These are phyloP conservation scores for Eucalyptus victrix DNA, from an alignment of 345 rosid species.

Conservation along the genomic window DNA sequence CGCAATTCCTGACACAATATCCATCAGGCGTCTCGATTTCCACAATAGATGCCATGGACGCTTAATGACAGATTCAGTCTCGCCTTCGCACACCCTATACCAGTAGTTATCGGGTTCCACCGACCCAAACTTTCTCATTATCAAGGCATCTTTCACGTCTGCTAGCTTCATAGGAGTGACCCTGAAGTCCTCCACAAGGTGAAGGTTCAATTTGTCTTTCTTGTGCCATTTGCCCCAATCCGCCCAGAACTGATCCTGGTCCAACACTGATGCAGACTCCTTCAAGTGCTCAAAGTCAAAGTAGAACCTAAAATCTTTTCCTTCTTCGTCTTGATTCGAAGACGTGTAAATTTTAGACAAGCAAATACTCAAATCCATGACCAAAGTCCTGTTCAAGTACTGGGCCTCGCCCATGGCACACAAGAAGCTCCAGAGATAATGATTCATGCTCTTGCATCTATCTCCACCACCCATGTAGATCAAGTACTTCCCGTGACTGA, in stretches of 20 bases:
- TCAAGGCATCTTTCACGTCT: conserved; percentile 52
- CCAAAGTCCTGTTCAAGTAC: conserved; percentile 78
- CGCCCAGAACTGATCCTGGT: conserved; percentile 76
- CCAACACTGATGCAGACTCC: conserved; percentile 81
- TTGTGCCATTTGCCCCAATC: conserved; percentile 77
- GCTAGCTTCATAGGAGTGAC: conserved; percentile 70
- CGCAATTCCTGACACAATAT: conserved; percentile 60
- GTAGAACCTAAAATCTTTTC: conserved; percentile 89
- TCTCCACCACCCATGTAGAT: conserved; percentile 78
- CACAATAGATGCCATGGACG: conserved; percentile 89
- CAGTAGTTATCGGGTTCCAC: conserved; percentile 93
- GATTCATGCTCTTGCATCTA: conserved; percentile 94
- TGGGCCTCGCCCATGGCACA: conserved; percentile 95
- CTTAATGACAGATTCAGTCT: conserved; percentile 58
- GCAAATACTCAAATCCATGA: conserved; percentile 84
- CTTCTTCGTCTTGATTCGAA: conserved; percentile 77
- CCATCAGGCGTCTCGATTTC: conserved; percentile 93
- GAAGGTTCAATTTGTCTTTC: conserved; percentile 31
- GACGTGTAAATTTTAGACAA: conserved; percentile 62
- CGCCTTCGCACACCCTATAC: conserved; percentile 97
- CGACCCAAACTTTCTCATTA: conserved; percentile 85
- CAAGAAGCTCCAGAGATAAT: conserved; percentile 91
- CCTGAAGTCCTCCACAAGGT: conserved; percentile 62
- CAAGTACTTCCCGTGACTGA: conserved; percentile 57
- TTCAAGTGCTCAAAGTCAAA: conserved; percentile 93